phyloP scores from a whole-genome alignment of 1,284 basidiomycete genomes.

The Microbotryum saponariae region DNA sequence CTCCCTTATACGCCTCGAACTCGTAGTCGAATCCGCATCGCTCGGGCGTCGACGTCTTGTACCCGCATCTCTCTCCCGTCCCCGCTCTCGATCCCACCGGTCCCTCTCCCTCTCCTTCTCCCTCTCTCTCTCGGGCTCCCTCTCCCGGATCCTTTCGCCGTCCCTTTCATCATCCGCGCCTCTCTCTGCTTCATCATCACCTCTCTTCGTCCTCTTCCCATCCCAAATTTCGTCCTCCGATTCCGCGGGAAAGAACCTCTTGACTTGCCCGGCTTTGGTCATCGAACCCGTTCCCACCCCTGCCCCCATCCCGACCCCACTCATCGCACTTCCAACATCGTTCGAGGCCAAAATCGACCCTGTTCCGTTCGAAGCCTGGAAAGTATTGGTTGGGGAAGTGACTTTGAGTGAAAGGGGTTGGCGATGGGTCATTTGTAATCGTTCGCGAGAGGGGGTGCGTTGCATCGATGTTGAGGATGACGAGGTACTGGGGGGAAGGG shows the following conservation, averaged over 20 bases:
- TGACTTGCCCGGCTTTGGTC: conserved; percentile 16
- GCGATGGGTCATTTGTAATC: no score
- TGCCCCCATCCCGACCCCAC: no score
- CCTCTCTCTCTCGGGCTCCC: not conserved
- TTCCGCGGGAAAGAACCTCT: conserved; percentile 40
- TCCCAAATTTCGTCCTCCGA: conserved; percentile 34
- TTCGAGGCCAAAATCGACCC: no score
- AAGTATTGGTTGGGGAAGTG: no score
- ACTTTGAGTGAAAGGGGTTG: no score
- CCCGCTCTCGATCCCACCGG: not conserved
- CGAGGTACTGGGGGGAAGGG: no score
- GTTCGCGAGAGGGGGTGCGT: no score
- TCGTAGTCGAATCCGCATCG: not conserved
- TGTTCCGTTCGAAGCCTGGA: no score
- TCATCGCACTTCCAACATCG: no score
- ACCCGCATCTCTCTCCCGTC: not conserved
- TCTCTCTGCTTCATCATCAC: conserved; percentile 45
- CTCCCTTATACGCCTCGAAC: not conserved
- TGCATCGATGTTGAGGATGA: no score
- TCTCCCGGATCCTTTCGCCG: not conserved
- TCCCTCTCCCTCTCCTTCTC: conserved; percentile 3
- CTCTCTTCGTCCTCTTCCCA: conserved; percentile 2
- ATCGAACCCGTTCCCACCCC: not conserved
- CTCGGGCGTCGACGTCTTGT: not conserved
- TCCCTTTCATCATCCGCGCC: not conserved